Evolutionary conservation across 352 stramenopile genomes (phyloP), one percentile per base, ranked within the genome.

Genomic region (Phytophthora podocarpi): DNA sequence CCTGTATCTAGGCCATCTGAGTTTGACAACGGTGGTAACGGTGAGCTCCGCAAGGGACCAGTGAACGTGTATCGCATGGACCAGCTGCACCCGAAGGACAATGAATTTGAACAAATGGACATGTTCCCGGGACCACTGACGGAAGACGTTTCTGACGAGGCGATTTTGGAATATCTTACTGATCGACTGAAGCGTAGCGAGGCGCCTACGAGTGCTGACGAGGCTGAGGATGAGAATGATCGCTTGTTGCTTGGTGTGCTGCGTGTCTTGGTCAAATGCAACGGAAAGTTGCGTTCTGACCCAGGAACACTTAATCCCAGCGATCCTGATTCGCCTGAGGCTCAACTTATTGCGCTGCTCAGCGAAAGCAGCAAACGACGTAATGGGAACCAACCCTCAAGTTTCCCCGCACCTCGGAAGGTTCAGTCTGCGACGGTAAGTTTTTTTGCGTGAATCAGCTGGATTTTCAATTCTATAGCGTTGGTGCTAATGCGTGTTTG

Each of bases 41-140:
- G 74, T 15, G 82, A 95, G 39, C 61, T 92, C 24, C 79, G 87
- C 16, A 96, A 95, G 54, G 87, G 87, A 31, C 87, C 87, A 6
- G 73, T 96, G 5, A 69, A 70, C n/a, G 55, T 96, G 11, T 95
- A 93, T 59, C 72, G 71, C 26, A 93, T 96, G 84, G 72, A 89
- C 9, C 80, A 93, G 39, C 56, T 96, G 15, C 81, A 96, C 35
- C 79, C 77, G n/a, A 78, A 76, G 15, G 75, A 93, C 46, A 66
- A 63, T n/a, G 76, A 85, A 11, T 84, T 89, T 34, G 71, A 91
- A 24, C 70, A 89, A 40, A 70, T 96, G 32, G 72, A 90, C 27
- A 69, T 70, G 13, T 96, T 96, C 66, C 87, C 87, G 24, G 87
- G 87, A 5, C 87, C 87, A 3, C 54, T 96, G 23, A 82, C 78